Conservation (phyloP, 1,284 basidiomycete genomes). For the Erythrobasidium hasegawianum region DNA sequence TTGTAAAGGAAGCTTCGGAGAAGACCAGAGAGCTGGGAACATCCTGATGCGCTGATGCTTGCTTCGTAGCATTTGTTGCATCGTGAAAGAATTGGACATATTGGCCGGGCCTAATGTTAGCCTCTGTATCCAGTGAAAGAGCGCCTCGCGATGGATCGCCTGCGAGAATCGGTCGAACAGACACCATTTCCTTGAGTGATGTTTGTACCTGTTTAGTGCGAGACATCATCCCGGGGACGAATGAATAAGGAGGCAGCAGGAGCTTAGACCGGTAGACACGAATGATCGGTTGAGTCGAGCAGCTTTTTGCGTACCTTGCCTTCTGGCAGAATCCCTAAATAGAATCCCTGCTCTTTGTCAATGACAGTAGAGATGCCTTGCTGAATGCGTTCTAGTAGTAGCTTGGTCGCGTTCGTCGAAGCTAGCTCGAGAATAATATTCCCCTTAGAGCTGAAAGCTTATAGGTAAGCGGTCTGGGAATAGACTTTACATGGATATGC, state of each 20-base stretch:
- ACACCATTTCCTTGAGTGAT: slow-evolving; percentile 12
- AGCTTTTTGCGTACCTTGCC: neutral
- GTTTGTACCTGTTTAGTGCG: neutral
- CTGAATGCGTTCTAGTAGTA: slow-evolving; percentile 31
- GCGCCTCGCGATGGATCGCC: slow-evolving; percentile 34
- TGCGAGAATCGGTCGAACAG: slow-evolving; percentile 32
- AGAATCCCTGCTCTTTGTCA: slow-evolving; percentile 34
- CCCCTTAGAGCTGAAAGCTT: slow-evolving; percentile 33
- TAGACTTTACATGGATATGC: neutral
- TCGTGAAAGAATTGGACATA: slow-evolving; percentile 29
- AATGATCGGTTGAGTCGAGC: too few relatives aligned
- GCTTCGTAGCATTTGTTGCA: neutral
- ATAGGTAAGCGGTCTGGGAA: neutral
- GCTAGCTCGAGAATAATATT: slow-evolving; percentile 36
- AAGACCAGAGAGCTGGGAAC: neutral
- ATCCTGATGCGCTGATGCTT: neutral
- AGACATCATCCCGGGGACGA: neutral
- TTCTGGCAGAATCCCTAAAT: slow-evolving; percentile 25
- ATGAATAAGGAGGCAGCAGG: neutral
- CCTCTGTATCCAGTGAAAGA: slow-evolving; percentile 35
- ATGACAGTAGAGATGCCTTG: slow-evolving; percentile 10
- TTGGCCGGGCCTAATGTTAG: slow-evolving; percentile 18
- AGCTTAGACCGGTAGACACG: neutral
- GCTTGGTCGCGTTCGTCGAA: slow-evolving; percentile 20
- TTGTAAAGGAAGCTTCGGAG: neutral